Percentiles rank a stretch among this genome's conserved stretches.
These are phyloP conservation scores for Capsicum pubescens DNA, from an alignment of 257 asterid species.

Conservation along the genomic window DNA sequence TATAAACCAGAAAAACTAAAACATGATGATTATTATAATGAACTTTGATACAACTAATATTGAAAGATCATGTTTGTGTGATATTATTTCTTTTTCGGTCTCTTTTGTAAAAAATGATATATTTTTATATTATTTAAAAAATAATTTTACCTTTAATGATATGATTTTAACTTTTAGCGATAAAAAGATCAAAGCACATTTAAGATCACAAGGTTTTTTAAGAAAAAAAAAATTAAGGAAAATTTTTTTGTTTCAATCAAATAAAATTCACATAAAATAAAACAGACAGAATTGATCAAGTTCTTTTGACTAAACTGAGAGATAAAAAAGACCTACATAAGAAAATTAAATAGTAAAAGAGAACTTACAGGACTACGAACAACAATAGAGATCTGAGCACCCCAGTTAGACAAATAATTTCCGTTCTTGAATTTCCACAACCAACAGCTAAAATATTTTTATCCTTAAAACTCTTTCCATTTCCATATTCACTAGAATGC, in stretches of 20 bases:
- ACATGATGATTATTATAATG: too few relatives aligned
- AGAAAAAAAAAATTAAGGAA: too few relatives aligned
- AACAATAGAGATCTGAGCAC: slow-evolving; percentile 51
- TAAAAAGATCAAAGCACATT: too few relatives aligned
- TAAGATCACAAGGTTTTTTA: too few relatives aligned
- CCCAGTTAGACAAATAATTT: slow-evolving; percentile 55
- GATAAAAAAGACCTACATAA: neutral
- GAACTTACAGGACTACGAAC: slow-evolving; percentile 57
- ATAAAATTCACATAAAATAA: too few relatives aligned
- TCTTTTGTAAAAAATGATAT: too few relatives aligned
- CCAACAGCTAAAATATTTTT: slow-evolving; percentile 58
- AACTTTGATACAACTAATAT: neutral
- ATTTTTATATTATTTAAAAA: too few relatives aligned
- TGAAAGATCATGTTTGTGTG: neutral
- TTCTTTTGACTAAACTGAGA: neutral
- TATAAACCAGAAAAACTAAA: slow-evolving; percentile 9
- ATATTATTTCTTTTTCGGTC: too few relatives aligned
- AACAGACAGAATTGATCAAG: neutral
- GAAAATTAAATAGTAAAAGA: neutral
- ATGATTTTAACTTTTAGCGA: too few relatives aligned
- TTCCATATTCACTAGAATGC: slow-evolving; percentile 48
- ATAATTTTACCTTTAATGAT: too few relatives aligned
- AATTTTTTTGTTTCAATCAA: too few relatives aligned
- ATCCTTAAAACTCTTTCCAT: slow-evolving; percentile 38
- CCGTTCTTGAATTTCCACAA: slow-evolving; percentile 82